phyloP scores from a whole-genome alignment of 108 stramenopile genomes.

The Cylindrotheca closterium region DNA sequence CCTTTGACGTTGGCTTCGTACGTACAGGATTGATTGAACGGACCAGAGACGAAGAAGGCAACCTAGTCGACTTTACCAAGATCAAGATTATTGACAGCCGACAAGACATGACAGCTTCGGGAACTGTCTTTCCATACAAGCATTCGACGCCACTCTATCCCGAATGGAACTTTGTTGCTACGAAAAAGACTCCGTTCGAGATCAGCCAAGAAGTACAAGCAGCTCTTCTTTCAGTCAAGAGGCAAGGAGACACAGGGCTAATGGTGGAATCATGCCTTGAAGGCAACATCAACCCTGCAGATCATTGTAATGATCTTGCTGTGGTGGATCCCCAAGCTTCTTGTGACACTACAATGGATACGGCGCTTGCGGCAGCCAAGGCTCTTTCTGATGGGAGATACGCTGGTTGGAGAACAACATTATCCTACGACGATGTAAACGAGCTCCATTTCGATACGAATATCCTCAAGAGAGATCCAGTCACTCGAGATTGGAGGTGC shows the following conservation, averaged over 20 bases:
- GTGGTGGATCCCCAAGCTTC: neutral
- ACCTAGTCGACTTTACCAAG: conserved; percentile 7
- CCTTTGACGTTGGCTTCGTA: conserved; percentile 42
- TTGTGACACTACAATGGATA: conserved; percentile 15
- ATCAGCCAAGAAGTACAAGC: conserved; percentile 31
- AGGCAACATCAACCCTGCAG: neutral
- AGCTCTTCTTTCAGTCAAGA: conserved; percentile 15
- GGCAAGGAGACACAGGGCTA: conserved; percentile 10
- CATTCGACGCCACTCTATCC: conserved; percentile 29
- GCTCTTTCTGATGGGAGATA: conserved; percentile 13
- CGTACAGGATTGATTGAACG: conserved; percentile 33
- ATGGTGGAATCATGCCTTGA: conserved; percentile 6
- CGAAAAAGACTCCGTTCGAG: conserved; percentile 21
- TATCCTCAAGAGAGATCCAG: conserved; percentile 16
- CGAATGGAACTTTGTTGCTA: conserved; percentile 40
- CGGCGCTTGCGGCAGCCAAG: neutral
- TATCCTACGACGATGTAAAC: conserved; percentile 33
- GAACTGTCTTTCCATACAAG: conserved; percentile 32
- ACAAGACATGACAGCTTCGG: conserved; percentile 12
- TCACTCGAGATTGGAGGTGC: conserved; percentile 12
- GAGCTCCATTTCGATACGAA: conserved; percentile 22
- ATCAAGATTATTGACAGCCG: neutral
- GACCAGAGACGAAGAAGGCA: conserved; percentile 13
- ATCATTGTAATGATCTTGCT: neutral
- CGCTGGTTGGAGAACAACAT: conserved; percentile 25